Base-by-base conservation (phyloP, 1,284 basidiomycete species). In the Psilocybe mexicana region DNA sequence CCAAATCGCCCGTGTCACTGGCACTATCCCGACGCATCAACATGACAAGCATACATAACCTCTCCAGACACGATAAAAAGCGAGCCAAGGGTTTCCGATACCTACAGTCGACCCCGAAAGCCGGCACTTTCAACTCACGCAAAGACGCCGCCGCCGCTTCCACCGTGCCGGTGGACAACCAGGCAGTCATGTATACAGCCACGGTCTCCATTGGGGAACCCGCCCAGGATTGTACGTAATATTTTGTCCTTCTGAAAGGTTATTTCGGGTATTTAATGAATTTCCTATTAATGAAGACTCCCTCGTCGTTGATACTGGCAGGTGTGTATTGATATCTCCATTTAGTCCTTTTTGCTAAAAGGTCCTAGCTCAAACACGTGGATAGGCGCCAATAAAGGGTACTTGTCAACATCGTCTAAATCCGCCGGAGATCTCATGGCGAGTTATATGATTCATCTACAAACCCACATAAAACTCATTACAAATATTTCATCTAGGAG, bases 311-410 rank as follows among this genome's bases (percentile, higher is more conserved):
- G 56, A 58, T 26, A 58, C 56, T 5, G 56, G 56, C 42, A 53
- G 56, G 56, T 48, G 38, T 40, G 38, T 40, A 28, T 14, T 26
- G 49, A 18, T 18, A 43, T 36, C 33, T 38, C 7, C n/a, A 11
- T 18, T 11, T 11, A 14, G 11, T 2, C 0, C 14, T 18, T 30
- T 10, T 23, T 40, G 30, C 2, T 24, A n/a, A 50, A 12, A 25
- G 26, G 10, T 4, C 6, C 11, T 14, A 77, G 76, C 59, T 85
- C 85, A 38, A 86, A 86, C 72, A 88, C 84, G 8, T 88, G 87
- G 86, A 71, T 87, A 42, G 85, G 85, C 25, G 82, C 85, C 30
- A 64, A 63, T 24, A 2, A 69, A 1, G 87, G 81, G 63, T 67
- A 66, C 11, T 46, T 53, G 54, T 86, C 84, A 1, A 75, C 72